Conservation (phyloP, 305 asterid genomes). For the Salvia sclarea region DNA sequence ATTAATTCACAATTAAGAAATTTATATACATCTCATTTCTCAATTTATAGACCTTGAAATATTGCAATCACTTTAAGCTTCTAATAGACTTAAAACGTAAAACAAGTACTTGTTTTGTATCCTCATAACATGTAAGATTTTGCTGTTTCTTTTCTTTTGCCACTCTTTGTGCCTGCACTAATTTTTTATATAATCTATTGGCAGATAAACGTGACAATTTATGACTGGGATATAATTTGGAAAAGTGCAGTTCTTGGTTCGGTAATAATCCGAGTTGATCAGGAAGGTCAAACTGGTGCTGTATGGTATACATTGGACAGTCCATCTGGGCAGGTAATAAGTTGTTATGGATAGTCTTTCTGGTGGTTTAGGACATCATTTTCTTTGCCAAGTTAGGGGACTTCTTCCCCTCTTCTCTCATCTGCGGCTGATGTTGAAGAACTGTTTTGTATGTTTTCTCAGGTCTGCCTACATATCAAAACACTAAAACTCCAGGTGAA, state of each 20-base stretch:
- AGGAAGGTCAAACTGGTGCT: constrained; percentile 70
- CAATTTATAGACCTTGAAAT: constrained; percentile 1
- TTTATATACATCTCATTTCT: constrained; percentile 1
- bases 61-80: not conserved
- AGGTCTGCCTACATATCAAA: constrained; percentile 94
- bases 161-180: too few relatives aligned
- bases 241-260: constrained; percentile 99
- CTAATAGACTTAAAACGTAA: not conserved
- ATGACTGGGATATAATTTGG: constrained; percentile 99
- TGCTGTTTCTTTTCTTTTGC: constrained; percentile 13
- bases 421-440: constrained; percentile 9
- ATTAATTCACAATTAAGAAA: constrained; percentile 3
- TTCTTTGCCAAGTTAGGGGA: constrained; percentile 12
- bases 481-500: constrained; percentile 59
- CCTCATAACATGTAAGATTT: constrained; percentile 14
- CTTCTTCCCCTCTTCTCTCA: not conserved
- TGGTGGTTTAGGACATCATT: constrained; percentile 14
- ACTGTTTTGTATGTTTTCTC: constrained; percentile 36
- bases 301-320: constrained; percentile 88
- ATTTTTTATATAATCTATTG: constrained; percentile 44
- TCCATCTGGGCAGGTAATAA: constrained; percentile 87
- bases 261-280: constrained; percentile 69
- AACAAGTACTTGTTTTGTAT: constrained; percentile 10
- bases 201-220: constrained; percentile 91
- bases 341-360: constrained; percentile 15